These are phyloP conservation scores for Lyophyllum semitale DNA, from an alignment of 768 basidiomycete genomes.

Conservation along the genomic window DNA sequence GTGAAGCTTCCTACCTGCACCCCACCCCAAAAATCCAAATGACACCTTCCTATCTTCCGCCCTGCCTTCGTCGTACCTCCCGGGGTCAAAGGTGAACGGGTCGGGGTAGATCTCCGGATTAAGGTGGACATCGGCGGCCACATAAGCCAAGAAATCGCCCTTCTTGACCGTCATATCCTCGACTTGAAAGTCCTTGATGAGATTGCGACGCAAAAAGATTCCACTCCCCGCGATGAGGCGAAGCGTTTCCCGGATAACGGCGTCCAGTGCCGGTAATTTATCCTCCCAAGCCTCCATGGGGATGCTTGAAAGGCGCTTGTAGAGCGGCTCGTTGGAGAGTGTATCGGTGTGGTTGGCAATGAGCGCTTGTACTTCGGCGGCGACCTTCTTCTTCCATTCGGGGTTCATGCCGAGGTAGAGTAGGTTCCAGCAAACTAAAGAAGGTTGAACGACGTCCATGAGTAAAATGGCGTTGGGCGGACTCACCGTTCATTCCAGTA, in stretches of 20 bases:
- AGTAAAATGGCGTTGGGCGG: background rate
- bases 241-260: slow-evolving; percentile 40
- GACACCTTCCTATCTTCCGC: slow-evolving; percentile 37
- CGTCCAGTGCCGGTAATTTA: slow-evolving; percentile 37
- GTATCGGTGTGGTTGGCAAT: slow-evolving; percentile 27
- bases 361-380: slow-evolving; percentile 30
- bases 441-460: background rate
- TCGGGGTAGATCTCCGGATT: slow-evolving; percentile 36
- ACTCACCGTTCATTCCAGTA: slow-evolving; percentile 33
- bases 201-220: slow-evolving; percentile 36
- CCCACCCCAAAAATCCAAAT: slow-evolving; percentile 40
- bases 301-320: slow-evolving; percentile 34
- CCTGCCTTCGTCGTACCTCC: slow-evolving; percentile 27
- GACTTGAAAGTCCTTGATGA: slow-evolving; percentile 29
- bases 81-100: slow-evolving; percentile 37
- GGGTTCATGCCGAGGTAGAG: slow-evolving; percentile 33
- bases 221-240: slow-evolving; percentile 27
- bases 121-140: slow-evolving; percentile 32
- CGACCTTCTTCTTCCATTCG: slow-evolving; percentile 34
- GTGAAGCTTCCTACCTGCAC: slow-evolving; percentile 28
- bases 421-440: slow-evolving; percentile 37
- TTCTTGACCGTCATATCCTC: slow-evolving; percentile 26
- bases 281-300: slow-evolving; percentile 42
- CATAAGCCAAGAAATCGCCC: slow-evolving; percentile 38
- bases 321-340: slow-evolving; percentile 27